Base-by-base conservation (phyloP, 345 rosid genomes). In the Schrenkiella parvula region DNA sequence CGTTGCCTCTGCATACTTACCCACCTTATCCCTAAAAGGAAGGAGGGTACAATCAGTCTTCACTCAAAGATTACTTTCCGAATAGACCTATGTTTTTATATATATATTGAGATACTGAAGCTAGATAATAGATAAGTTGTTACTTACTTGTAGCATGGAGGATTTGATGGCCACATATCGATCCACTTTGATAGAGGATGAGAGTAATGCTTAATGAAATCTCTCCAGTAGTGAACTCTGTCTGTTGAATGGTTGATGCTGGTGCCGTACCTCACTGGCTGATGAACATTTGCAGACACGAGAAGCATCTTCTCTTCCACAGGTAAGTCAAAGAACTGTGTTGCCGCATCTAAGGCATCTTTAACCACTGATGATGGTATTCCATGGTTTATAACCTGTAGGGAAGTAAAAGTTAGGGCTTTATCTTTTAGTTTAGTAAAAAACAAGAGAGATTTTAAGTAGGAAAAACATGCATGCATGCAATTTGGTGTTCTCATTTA, bases 171-270 rank as follows among this genome's bases (percentile, higher is more conserved):
- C 91, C 91, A 86, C 43, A 82, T 79, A 53, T 84, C 46, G 54
- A 81, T 82, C 91, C 88, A 86, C 2, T 81, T 74, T n/a, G 85
- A 70, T 69, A 82, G 70, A 7, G 91, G 91, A 73, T 86, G 80
- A 66, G 85, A 78, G 78, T 84, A 84, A 69, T 82, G 87, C 73
- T 86, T 86, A 54, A 86, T 74, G 79, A 87, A 87, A 60, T 87
- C 91, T 75, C 91, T 82, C 91, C 91, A 84, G 61, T 75, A 86
- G 44, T 76, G 83, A 74, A 84, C 81, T 73, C 72, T 78, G 65
- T 86, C 88, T 15, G 25, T 80, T 43, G 69, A 52, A 58, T 81
- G 90, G 77, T 84, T 86, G 32, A 86, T 39, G 71, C 90, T 86
- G 68, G 88, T 84, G 39, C 90, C 88, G 55, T 84, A 86, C 28